Evolutionary conservation across 768 basidiomycete genomes (phyloP).

Genomic region (Roridomyces roridus): DNA sequence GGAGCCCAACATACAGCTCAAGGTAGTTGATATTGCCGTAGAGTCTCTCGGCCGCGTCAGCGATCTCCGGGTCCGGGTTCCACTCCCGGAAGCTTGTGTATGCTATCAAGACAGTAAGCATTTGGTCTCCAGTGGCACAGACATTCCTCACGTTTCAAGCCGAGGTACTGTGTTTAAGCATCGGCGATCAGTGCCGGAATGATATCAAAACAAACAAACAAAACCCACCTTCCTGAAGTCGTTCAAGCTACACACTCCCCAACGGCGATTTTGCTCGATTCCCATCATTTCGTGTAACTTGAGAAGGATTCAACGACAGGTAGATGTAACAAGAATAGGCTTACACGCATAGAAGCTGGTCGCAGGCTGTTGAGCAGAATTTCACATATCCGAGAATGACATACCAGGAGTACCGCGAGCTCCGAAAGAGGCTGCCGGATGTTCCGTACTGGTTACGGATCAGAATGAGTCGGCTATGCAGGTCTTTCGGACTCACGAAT

Average conservation of each 20-base stretch:
- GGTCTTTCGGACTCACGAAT: conserved; percentile 66
- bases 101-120: conserved; percentile 43
- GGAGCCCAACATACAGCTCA: conserved; percentile 70
- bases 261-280: conserved; percentile 74
- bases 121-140: neutral
- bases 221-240: conserved; percentile 71
- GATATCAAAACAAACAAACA: neutral
- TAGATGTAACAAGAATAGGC: no score
- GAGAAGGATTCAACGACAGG: no score
- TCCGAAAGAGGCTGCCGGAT: conserved; percentile 75
- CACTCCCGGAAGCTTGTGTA: conserved; percentile 79
- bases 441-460: conserved; percentile 59
- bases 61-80: conserved; percentile 77
- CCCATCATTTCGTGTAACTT: conserved; percentile 89
- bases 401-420: conserved; percentile 75
- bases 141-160: conserved; percentile 65
- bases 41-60: conserved; percentile 74
- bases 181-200: neutral
- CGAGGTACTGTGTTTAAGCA: conserved; percentile 60
- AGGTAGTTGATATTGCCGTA: conserved; percentile 79
- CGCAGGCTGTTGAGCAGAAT: neutral
- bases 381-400: neutral
- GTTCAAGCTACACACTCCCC: conserved; percentile 86
- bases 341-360: conserved; percentile 64
- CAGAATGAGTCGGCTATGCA: no score